Conservation (phyloP, 2,329 filamentous ascomycete species). For the Ophiostoma sp. region DNA sequence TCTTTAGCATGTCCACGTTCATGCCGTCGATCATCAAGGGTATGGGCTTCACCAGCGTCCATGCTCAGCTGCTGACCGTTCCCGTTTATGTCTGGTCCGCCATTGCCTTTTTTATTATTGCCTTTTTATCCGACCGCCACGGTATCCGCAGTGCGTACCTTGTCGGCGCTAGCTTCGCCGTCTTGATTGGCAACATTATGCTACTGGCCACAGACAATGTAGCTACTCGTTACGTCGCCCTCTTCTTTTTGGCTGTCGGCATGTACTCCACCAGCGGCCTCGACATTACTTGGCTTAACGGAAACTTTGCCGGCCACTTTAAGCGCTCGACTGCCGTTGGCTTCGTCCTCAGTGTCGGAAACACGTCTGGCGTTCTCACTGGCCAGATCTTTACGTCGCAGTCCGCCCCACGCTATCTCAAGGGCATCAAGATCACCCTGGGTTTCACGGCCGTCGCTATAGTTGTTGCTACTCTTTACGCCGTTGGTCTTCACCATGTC, state of each 20-base stretch:
- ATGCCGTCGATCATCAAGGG: constrained; percentile 41
- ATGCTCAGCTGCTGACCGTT: constrained; percentile 35
- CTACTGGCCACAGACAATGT: constrained; percentile 20
- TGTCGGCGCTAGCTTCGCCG: not conserved
- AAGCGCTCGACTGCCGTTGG: constrained; percentile 26
- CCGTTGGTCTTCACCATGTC: not conserved
- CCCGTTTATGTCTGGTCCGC: constrained; percentile 38
- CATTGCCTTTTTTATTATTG: constrained; percentile 33
- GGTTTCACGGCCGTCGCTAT: constrained; percentile 25
- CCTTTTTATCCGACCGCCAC: constrained; percentile 42
- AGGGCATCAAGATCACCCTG: constrained; percentile 18
- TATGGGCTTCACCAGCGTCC: constrained; percentile 34
- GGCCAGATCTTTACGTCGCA: constrained; percentile 26
- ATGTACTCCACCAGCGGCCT: constrained; percentile 24
- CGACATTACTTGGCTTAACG: constrained; percentile 27
- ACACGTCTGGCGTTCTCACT: constrained; percentile 19
- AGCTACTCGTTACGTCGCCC: constrained; percentile 20
- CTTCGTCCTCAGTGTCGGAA: constrained; percentile 24
- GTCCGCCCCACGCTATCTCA: constrained; percentile 19
- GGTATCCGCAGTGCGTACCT: constrained; percentile 29
- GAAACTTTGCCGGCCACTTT: constrained; percentile 25
- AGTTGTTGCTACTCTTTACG: not conserved
- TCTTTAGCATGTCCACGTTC: constrained; percentile 36
- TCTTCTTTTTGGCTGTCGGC: constrained; percentile 25
- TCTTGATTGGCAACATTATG: constrained; percentile 25